These are phyloP conservation scores for Sporormia fimetaria DNA, from an alignment of 495 filamentous ascomycete genomes.

Conservation along the genomic window DNA sequence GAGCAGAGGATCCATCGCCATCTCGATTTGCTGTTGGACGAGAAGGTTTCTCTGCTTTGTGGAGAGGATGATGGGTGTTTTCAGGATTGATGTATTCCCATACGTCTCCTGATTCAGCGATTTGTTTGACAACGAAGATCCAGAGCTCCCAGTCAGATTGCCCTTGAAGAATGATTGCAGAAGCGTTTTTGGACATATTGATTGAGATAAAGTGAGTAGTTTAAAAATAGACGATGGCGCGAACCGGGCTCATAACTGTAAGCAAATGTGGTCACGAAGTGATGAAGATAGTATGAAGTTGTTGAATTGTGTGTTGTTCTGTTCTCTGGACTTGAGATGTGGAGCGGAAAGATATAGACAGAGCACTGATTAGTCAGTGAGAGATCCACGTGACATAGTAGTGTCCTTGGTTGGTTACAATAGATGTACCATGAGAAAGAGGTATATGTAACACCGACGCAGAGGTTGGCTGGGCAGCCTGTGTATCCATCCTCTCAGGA, in stretches of 20 bases:
- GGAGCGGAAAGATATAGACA: too few relatives aligned
- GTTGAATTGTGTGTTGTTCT: too few relatives aligned
- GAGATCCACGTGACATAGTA: too few relatives aligned
- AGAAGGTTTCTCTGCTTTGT: background rate
- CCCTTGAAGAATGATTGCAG: background rate
- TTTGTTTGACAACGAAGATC: conserved; percentile 1
- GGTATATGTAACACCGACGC: too few relatives aligned
- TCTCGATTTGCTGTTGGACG: background rate
- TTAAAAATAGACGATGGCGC: background rate
- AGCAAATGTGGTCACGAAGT: too few relatives aligned
- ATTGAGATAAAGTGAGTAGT: background rate
- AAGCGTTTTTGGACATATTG: background rate
- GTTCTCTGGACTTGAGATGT: too few relatives aligned
- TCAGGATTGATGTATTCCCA: conserved; percentile 1
- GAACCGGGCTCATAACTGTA: conserved; percentile 3
- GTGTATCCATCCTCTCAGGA: too few relatives aligned
- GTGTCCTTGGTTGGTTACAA: too few relatives aligned
- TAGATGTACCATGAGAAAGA: too few relatives aligned
- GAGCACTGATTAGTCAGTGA: too few relatives aligned
- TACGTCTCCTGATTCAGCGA: background rate
- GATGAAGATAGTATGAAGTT: too few relatives aligned
- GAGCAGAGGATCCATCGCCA: background rate
- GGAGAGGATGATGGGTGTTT: background rate
- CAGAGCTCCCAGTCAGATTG: conserved; percentile 1
- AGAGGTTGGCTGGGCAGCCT: too few relatives aligned